phyloP scores from a whole-genome alignment of 768 basidiomycete genomes.

The Gloeopeniophorella convolvens region DNA sequence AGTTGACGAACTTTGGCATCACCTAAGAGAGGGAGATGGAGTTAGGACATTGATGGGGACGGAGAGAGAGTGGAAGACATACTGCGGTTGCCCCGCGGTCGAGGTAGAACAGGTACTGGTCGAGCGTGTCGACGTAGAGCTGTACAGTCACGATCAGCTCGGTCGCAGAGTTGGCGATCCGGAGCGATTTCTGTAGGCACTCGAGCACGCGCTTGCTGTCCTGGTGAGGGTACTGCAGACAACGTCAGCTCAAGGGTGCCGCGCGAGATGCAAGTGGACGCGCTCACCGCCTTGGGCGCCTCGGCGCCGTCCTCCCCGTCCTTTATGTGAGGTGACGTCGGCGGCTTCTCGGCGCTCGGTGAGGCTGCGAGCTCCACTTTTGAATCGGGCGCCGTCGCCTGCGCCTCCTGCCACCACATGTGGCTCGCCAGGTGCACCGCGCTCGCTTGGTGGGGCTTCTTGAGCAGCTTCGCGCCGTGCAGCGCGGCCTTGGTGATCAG shows the following conservation, averaged over 20 bases:
- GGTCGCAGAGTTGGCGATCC: slow-evolving; percentile 93
- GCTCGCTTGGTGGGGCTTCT: slow-evolving; percentile 96
- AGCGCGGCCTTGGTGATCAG: slow-evolving; percentile 98
- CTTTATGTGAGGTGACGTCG: slow-evolving; percentile 31
- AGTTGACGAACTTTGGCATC: slow-evolving; percentile 94
- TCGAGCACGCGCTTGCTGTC: slow-evolving; percentile 98
- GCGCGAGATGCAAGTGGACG: neutral
- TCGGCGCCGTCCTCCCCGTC: slow-evolving; percentile 37
- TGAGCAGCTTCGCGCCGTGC: slow-evolving; percentile 91
- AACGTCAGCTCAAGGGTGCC: slow-evolving; percentile 3
- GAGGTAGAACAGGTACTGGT: slow-evolving; percentile 94
- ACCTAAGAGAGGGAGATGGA: slow-evolving; percentile 61
- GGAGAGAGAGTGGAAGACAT: slow-evolving; percentile 28
- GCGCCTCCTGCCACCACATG: slow-evolving; percentile 91
- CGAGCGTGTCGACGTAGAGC: slow-evolving; percentile 92
- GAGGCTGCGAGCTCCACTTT: slow-evolving; percentile 40
- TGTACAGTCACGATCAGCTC: slow-evolving; percentile 97
- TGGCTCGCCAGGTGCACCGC: slow-evolving; percentile 95
- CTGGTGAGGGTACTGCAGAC: slow-evolving; percentile 66
- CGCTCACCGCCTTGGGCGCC: slow-evolving; percentile 28
- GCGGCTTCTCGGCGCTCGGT: slow-evolving; percentile 24
- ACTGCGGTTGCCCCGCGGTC: slow-evolving; percentile 91
- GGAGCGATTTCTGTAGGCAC: slow-evolving; percentile 92
- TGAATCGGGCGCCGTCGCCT: slow-evolving; percentile 32
- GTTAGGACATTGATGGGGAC: neutral